Conservation (phyloP, 441 rosid genomes). For the Gossypium lobatum region DNA sequence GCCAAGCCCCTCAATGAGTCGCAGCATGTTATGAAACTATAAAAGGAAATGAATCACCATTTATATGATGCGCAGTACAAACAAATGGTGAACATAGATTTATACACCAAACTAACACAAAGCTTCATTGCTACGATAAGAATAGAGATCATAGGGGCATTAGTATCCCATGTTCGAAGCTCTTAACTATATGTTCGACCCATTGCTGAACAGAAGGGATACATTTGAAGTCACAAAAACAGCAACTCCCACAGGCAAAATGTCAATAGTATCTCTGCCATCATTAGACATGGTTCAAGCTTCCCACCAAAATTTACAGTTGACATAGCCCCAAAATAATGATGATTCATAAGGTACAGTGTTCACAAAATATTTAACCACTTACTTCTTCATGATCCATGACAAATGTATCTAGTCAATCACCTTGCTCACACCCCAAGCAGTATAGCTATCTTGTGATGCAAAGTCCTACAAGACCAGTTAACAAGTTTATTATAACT, state of each 20-base stretch:
- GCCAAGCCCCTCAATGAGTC: background rate
- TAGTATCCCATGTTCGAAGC: background rate
- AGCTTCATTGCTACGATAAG: background rate
- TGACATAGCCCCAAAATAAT: constrained; percentile 4
- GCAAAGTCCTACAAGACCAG: constrained; percentile 58
- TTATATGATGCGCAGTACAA: background rate
- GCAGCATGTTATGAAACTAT: background rate
- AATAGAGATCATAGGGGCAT: background rate
- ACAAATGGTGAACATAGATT: background rate
- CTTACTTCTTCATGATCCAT: background rate
- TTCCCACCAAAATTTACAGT: constrained; percentile 16
- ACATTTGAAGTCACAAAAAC: background rate
- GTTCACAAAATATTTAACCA: constrained; percentile 5
- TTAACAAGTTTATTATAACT: background rate
- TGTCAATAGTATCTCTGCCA: background rate
- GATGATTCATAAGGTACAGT: background rate
- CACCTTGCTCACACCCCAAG: constrained; percentile 67
- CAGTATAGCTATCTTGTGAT: constrained; percentile 81
- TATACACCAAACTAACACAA: background rate
- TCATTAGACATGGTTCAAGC: constrained; percentile 6
- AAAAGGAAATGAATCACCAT: background rate
- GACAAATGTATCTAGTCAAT: background rate
- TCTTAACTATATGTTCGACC: background rate
- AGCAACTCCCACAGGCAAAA: background rate
- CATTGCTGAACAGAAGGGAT: background rate